Conservation (phyloP, 495 filamentous ascomycete genomes). For the Amniculicola lignicola region DNA sequence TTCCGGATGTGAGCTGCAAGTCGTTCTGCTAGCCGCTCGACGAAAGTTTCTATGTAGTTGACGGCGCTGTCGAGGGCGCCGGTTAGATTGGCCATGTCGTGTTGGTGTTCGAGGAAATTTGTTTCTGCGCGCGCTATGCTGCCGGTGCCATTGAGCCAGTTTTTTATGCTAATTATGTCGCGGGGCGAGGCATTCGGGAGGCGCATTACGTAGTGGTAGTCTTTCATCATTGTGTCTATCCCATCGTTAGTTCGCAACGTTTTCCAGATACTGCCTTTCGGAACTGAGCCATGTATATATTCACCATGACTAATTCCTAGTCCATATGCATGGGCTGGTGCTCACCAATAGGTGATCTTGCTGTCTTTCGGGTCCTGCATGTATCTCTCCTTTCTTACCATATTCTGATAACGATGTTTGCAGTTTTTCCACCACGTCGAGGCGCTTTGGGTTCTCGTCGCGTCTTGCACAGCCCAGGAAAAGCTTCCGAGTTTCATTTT, state of each 20-base stretch:
- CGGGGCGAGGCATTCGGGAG: neutral
- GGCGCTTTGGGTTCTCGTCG: neutral
- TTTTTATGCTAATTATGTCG: neutral
- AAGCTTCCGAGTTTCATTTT: neutral
- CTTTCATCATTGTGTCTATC: neutral
- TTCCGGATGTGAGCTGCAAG: neutral
- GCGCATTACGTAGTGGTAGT: neutral
- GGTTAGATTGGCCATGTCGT: neutral
- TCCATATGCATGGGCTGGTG: no score
- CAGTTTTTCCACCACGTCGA: neutral
- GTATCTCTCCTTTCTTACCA: neutral
- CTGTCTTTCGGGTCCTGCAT: no score
- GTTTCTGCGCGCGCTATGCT: neutral
- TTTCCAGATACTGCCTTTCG: no score
- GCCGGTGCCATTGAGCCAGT: neutral
- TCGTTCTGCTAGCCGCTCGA: neutral
- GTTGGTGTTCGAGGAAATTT: neutral
- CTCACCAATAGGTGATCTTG: no score
- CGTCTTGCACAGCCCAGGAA: neutral
- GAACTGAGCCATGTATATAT: no score
- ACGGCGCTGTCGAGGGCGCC: neutral
- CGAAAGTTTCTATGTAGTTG: neutral
- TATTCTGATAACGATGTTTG: neutral
- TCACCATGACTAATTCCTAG: no score
- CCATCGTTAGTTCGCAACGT: no score